Evolutionary conservation across 805 yeast genomes (phyloP).

Genomic region (Barnettozyma californica): DNA sequence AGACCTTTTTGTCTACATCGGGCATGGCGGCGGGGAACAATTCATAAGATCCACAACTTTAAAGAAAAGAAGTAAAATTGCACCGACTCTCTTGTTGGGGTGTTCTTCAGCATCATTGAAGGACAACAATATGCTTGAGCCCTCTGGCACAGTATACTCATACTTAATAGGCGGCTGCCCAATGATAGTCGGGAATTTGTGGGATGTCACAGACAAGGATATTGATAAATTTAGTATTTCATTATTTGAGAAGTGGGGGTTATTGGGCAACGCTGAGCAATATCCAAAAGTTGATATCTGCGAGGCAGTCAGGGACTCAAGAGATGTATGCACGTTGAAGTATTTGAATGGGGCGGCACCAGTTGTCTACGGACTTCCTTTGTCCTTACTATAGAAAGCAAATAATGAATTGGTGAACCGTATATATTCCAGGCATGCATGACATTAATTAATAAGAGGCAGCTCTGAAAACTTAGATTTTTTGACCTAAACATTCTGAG

Average conservation of each 20-base stretch:
- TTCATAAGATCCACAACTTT: conserved; percentile 55
- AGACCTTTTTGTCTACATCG: conserved; percentile 68
- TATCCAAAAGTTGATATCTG: conserved; percentile 33
- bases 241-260: conserved; percentile 63
- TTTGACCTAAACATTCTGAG: no score
- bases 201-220: conserved; percentile 98
- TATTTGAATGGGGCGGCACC: conserved; percentile 93
- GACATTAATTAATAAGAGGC: not conserved
- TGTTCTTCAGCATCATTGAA: conserved; percentile 80
- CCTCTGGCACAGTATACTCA: conserved; percentile 70
- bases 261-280: conserved; percentile 28
- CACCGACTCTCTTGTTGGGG: conserved; percentile 72
- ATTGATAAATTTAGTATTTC: conserved; percentile 71
- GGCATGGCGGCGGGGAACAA: conserved; percentile 97
- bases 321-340: conserved; percentile 62
- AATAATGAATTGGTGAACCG: not conserved
- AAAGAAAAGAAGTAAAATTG: conserved; percentile 36
- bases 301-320: conserved; percentile 53
- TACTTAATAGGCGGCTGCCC: conserved; percentile 82
- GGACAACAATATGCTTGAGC: conserved; percentile 54
- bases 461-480: no score
- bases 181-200: conserved; percentile 74
- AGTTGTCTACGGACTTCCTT: conserved; percentile 82
- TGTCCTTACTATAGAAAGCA: conserved; percentile 19
- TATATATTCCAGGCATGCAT: no score